Conservation (phyloP, 768 basidiomycete species). For the Leccinum aurantiacum region DNA sequence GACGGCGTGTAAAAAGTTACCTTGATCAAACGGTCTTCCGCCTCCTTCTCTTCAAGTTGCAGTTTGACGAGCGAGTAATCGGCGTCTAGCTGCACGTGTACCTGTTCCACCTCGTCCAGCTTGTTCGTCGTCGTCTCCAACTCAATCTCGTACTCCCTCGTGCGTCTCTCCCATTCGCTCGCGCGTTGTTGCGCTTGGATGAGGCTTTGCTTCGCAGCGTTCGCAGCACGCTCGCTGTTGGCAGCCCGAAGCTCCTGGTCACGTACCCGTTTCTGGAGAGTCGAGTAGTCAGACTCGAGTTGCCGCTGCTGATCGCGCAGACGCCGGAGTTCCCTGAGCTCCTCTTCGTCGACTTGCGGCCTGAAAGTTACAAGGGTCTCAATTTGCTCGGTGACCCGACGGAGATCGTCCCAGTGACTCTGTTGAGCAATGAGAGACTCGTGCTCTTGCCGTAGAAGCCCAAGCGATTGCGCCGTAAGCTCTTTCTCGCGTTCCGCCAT, state of each 20-base stretch:
- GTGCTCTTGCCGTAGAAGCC: constrained; percentile 56
- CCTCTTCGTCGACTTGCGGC: constrained; percentile 65
- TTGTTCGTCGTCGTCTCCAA: constrained; percentile 58
- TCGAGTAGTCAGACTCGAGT: constrained; percentile 65
- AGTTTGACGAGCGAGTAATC: constrained; percentile 66
- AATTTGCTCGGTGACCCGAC: constrained; percentile 69
- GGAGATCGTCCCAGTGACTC: constrained; percentile 77
- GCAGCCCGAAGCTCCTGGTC: constrained; percentile 65
- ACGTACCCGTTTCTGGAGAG: constrained; percentile 69
- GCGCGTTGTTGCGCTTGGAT: constrained; percentile 75
- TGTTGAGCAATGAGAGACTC: constrained; percentile 62
- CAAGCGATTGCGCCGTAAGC: constrained; percentile 47
- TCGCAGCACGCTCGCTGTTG: constrained; percentile 60
- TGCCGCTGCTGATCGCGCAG: constrained; percentile 56
- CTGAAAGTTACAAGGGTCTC: constrained; percentile 62
- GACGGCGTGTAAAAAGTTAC: constrained; percentile 37
- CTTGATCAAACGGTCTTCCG: constrained; percentile 64
- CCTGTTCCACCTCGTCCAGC: constrained; percentile 67
- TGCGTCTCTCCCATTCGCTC: constrained; percentile 78
- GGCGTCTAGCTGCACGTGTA: constrained; percentile 62
- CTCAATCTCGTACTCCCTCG: constrained; percentile 66
- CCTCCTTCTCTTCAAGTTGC: constrained; percentile 76
- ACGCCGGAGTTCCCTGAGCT: constrained; percentile 67
- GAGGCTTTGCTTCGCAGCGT: constrained; percentile 60
- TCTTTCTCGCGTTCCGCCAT: constrained; percentile 67